Conservation (phyloP, 192 early-diverging fungal genomes). For the Endogone sp. region DNA sequence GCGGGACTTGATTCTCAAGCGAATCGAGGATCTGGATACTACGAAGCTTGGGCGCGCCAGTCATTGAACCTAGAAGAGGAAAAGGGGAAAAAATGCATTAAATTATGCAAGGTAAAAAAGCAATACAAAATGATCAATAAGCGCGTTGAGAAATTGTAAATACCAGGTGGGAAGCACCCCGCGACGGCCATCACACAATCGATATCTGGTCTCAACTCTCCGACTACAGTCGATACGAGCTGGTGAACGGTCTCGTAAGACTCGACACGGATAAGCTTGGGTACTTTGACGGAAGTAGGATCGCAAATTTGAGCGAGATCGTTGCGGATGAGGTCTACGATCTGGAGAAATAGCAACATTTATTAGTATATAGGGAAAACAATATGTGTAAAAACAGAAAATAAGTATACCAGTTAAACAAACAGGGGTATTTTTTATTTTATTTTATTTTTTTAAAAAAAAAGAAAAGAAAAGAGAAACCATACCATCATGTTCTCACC, state of each 20-base stretch:
- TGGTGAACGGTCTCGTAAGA: slow-evolving; percentile 90
- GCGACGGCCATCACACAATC: slow-evolving; percentile 67
- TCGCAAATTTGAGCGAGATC: slow-evolving; percentile 78
- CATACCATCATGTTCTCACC: slow-evolving; percentile 95
- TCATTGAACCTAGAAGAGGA: slow-evolving; percentile 76
- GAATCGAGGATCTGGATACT: slow-evolving; percentile 74
- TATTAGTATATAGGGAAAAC: slow-evolving; percentile 11
- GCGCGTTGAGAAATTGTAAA: background rate
- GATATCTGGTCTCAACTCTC: slow-evolving; percentile 51
- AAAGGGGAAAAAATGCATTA: background rate
- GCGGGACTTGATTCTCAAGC: slow-evolving; percentile 62
- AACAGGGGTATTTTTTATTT: background rate
- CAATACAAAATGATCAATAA: slow-evolving; percentile 4
- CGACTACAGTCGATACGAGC: slow-evolving; percentile 82
- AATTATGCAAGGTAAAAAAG: background rate
- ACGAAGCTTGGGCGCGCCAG: slow-evolving; percentile 91
- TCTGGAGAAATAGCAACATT: slow-evolving; percentile 50
- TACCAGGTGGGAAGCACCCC: slow-evolving; percentile 83
- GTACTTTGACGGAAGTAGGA: slow-evolving; percentile 65
- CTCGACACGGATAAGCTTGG: slow-evolving; percentile 85
- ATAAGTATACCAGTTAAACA: background rate
- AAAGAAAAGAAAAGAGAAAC: background rate
- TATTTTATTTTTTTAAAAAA: too few species aligned
- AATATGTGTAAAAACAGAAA: background rate
- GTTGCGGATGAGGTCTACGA: slow-evolving; percentile 94